Evolutionary conservation across 768 basidiomycete genomes (phyloP).

Genomic region (Cyclocybe aegerita): DNA sequence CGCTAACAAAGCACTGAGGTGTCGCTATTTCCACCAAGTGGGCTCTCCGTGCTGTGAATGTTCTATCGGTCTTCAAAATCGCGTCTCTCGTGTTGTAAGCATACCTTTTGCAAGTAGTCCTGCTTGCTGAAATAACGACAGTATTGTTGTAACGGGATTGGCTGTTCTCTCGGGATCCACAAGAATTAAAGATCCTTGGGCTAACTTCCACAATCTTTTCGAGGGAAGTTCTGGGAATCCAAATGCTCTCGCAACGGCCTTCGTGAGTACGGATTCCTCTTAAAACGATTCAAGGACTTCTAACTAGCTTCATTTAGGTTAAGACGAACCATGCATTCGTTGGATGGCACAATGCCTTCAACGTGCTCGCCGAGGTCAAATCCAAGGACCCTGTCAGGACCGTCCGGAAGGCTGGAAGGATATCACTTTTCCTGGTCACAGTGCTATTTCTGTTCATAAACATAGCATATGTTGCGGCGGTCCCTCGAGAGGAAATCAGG

Average conservation of each 20-base stretch:
- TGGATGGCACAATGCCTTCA: slow-evolving; percentile 39
- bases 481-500: slow-evolving; percentile 33
- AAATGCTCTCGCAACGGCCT: slow-evolving; percentile 39
- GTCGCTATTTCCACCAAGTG: slow-evolving; percentile 35
- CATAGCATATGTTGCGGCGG: slow-evolving; percentile 33
- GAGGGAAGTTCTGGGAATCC: slow-evolving; percentile 44
- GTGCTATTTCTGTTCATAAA: slow-evolving; percentile 49
- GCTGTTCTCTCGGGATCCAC: slow-evolving; percentile 59
- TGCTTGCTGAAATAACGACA: slow-evolving; percentile 4
- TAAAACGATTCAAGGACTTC: neutral
- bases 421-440: slow-evolving; percentile 39
- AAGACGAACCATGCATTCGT: slow-evolving; percentile 33
- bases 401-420: slow-evolving; percentile 39
- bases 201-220: slow-evolving; percentile 57
- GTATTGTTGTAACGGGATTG: slow-evolving; percentile 53
- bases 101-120: neutral
- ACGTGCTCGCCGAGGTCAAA: slow-evolving; percentile 43
- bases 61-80: slow-evolving; percentile 29
- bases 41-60: slow-evolving; percentile 30
- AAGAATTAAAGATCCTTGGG: slow-evolving; percentile 49
- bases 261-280: slow-evolving; percentile 17
- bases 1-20: slow-evolving; percentile 14
- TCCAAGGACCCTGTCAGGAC: slow-evolving; percentile 41
- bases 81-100: slow-evolving; percentile 29
- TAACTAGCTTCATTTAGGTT: slow-evolving; percentile 19